A percentile compares a stretch with the other conserved stretches of the same genome.
phyloP scores from a whole-genome alignment of 306 rosid species.

The Trichosanthes cucumerina region DNA sequence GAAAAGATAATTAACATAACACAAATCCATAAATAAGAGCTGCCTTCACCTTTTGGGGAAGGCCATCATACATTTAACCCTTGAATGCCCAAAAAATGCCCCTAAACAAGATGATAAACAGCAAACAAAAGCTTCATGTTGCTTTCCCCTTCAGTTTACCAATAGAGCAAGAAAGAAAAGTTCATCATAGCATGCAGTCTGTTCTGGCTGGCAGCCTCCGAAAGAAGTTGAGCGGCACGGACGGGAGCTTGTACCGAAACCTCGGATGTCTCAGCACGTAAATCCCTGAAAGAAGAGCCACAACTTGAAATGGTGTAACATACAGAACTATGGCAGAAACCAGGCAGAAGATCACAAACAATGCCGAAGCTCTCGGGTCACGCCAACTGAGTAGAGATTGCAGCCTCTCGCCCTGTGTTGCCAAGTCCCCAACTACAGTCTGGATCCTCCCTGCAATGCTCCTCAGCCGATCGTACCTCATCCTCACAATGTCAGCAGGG shows the following conservation, averaged over 20 bases:
- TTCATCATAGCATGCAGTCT: slow-evolving; percentile 53
- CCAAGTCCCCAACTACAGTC: slow-evolving; percentile 58
- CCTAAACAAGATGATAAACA: slow-evolving; percentile 5
- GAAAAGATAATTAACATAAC: neutral
- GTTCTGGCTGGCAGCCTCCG: slow-evolving; percentile 68
- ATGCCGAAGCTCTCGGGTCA: slow-evolving; percentile 61
- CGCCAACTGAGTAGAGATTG: slow-evolving; percentile 74
- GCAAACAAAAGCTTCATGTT: slow-evolving; percentile 4
- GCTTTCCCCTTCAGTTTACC: neutral
- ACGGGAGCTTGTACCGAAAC: slow-evolving; percentile 66
- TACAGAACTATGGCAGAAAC: slow-evolving; percentile 59
- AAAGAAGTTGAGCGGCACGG: slow-evolving; percentile 65
- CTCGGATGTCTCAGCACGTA: slow-evolving; percentile 60
- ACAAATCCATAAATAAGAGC: neutral
- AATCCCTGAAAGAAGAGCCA: slow-evolving; percentile 53
- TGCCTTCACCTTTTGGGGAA: neutral
- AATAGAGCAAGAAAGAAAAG: neutral
- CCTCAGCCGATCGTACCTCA: slow-evolving; percentile 58
- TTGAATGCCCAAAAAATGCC: neutral
- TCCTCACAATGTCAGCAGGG: slow-evolving; percentile 46
- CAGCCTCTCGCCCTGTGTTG: slow-evolving; percentile 63
- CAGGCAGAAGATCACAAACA: slow-evolving; percentile 59
- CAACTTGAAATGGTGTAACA: slow-evolving; percentile 66
- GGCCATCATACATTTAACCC: neutral
- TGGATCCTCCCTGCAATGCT: slow-evolving; percentile 70